Evolutionary conservation across 2,329 filamentous ascomycete genomes (phyloP), one percentile per base, ranked within the genome.

Genomic region (Xylariaceae sp.): DNA sequence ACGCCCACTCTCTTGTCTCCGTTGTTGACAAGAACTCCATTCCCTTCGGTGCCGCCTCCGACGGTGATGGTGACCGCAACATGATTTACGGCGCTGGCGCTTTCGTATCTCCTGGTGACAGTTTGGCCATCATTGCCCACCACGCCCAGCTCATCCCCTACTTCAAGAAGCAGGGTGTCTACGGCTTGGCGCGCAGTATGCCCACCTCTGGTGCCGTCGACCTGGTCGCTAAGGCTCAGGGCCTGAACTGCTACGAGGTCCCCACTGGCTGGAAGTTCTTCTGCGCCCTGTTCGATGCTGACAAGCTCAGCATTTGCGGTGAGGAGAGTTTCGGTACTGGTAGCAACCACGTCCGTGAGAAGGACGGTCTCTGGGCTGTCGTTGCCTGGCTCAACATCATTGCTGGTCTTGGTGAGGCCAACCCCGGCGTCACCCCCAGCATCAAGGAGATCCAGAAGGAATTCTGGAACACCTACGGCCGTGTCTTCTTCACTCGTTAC

Each of bases 191-290:
- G 52, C 90, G 94, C 67, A 96, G 90, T 74, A 99, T 99, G 94
- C 94, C 94, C 59, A 99, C 94, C 4, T 96, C 91, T 10, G 92
- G 91, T 48, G 94, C 94, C 18, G 90, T 99, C 56, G 94, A 99
- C 74, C 87, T 96, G 13, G 94, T 99, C 47, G 94, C 94, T 68
- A 90, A 96, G 83, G 92, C 91, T 71, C 93, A 97, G 79, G 89
- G 89, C 41, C 83, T 99, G 48, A 80, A 90, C 78, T 88, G 86
- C 77, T 99, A 99, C 78, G 94, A 99, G 77, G 94, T 99, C 1
- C 94, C 94, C 44, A 99, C 94, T 0, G 94, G 94, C 70, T 99
- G 94, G 94, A 97, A 97, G 77, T 97, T 97, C 83, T 97, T 97
- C 86, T 97, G 92, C 73, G 91, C 92, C 69, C 83, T 97, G 60